A percentile compares a stretch with the other conserved stretches of the same genome.
Conservation (phyloP, 768 basidiomycete genomes). For the Kockovaella imperatae region DNA sequence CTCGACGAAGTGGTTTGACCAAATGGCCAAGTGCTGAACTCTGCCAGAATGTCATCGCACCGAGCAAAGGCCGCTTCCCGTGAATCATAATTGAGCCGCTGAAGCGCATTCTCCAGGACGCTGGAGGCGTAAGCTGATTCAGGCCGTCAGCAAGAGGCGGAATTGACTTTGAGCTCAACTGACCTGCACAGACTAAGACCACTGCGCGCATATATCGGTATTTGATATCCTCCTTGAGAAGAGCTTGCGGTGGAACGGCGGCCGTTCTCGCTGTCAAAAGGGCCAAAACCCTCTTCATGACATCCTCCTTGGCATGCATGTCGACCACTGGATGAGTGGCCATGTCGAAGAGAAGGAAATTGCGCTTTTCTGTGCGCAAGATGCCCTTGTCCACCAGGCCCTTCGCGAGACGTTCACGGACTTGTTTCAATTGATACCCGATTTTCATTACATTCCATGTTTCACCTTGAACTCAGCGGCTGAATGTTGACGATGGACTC, state of each 20-base stretch:
- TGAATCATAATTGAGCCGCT: slow-evolving; percentile 80
- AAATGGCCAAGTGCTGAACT: slow-evolving; percentile 87
- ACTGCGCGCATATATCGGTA: slow-evolving; percentile 74
- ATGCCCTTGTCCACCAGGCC: slow-evolving; percentile 97
- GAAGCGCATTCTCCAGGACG: slow-evolving; percentile 90
- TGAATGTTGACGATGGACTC: slow-evolving; percentile 40
- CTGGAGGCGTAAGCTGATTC: slow-evolving; percentile 76
- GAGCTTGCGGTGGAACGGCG: slow-evolving; percentile 64
- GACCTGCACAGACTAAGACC: slow-evolving; percentile 66
- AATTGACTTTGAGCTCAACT: slow-evolving; percentile 4
- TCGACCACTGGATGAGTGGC: slow-evolving; percentile 97
- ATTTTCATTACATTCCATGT: slow-evolving; percentile 99
- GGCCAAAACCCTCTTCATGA: slow-evolving; percentile 65
- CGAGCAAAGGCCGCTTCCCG: slow-evolving; percentile 86
- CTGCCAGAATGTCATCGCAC: slow-evolving; percentile 87
- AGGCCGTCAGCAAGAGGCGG: background rate
- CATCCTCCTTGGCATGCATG: slow-evolving; percentile 75
- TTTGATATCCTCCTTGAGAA: slow-evolving; percentile 66
- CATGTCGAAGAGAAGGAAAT: slow-evolving; percentile 99
- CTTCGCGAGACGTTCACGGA: slow-evolving; percentile 93
- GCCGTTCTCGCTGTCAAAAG: slow-evolving; percentile 77
- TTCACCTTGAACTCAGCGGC: slow-evolving; percentile 61
- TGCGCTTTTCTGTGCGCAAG: slow-evolving; percentile 96
- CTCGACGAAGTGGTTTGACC: slow-evolving; percentile 49
- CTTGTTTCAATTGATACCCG: slow-evolving; percentile 96